Base-by-base conservation (phyloP, 495 filamentous ascomycete genomes). In the Articulospora tetracladia region DNA sequence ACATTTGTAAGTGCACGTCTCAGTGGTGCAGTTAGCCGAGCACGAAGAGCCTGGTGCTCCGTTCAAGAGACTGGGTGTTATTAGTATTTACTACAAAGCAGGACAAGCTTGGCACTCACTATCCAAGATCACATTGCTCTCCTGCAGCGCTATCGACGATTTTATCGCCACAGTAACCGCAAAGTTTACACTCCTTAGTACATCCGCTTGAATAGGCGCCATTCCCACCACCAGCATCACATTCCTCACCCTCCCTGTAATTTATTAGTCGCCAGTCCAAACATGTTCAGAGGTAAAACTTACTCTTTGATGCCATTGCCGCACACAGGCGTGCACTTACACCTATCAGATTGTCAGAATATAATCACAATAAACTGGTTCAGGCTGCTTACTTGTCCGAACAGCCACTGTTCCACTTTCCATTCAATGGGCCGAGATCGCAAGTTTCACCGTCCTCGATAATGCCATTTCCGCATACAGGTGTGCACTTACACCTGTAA, bases 151-250 rank as follows among this genome's bases (percentile, higher is more conserved):
- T 22, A 25, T 58, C 56, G 49, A 58, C 22, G 3, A 22, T 23
- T 11, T 28, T 28, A 41, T 58, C 56, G 6, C 56, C 56, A 19
- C 56, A 58, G 23, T 58, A 58, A 17, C 56, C 56, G 19, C 56
- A 58, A n/a, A 58, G 26, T 26, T 50, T 60, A 50, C 58, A 60
- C 4, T 57, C 25, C 36, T 47, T 57, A 13, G 36, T 26, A 30
- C 55, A 57, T 28, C 55, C 55, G 27, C 20, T 27, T 8, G 23
- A 23, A 48, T 47, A 48, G 4, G 13, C 55, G 4, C 55, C 55
- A 49, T 57, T 57, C 12, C 4, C 7, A 22, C 20, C 20, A 11
- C 55, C 55, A 19, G 55, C 55, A 48, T 57, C 55, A 30, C 55
- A 57, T 23, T 55, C 34, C 44, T 53, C 23, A 17, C 51, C 23